These are phyloP conservation scores for Tetrapyrgos nigripes DNA, from an alignment of 1,284 basidiomycete species.

Conservation along the genomic window DNA sequence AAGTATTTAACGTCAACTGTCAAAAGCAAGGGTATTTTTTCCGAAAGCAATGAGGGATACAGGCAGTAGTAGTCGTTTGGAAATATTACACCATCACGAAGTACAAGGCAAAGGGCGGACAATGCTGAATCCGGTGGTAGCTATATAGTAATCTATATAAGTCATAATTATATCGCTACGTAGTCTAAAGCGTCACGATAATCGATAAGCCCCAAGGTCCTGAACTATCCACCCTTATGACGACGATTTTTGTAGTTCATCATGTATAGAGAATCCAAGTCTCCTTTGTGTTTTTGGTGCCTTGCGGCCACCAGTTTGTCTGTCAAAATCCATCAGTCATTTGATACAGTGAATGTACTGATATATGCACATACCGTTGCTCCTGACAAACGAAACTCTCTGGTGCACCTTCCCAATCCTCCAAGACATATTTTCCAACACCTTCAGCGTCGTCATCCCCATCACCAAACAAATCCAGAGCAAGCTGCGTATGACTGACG, in stretches of 20 bases:
- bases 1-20: too few species aligned
- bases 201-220: too few species aligned
- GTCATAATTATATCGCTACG: too few species aligned
- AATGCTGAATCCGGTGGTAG: too few species aligned
- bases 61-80: too few species aligned
- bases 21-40: too few species aligned
- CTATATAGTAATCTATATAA: too few species aligned
- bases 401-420: conserved; percentile 94
- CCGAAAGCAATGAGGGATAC: too few species aligned
- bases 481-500: conserved; percentile 91
- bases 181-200: too few species aligned
- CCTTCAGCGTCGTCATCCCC: conserved; percentile 57
- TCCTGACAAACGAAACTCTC: conserved; percentile 97
- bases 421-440: conserved; percentile 80
- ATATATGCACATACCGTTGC: conserved; percentile 67
- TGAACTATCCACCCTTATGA: not conserved
- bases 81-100: too few species aligned
- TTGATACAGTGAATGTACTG: not conserved
- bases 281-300: conserved; percentile 91
- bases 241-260: conserved; percentile 54
- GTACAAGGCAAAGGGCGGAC: too few species aligned
- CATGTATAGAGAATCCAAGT: conserved; percentile 85
- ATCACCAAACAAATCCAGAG: conserved; percentile 89
- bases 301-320: conserved; percentile 88
- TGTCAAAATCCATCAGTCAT: conserved; percentile 30